Base-by-base conservation (phyloP, 2,329 filamentous ascomycete species). In the Talaromyces islandicus region DNA sequence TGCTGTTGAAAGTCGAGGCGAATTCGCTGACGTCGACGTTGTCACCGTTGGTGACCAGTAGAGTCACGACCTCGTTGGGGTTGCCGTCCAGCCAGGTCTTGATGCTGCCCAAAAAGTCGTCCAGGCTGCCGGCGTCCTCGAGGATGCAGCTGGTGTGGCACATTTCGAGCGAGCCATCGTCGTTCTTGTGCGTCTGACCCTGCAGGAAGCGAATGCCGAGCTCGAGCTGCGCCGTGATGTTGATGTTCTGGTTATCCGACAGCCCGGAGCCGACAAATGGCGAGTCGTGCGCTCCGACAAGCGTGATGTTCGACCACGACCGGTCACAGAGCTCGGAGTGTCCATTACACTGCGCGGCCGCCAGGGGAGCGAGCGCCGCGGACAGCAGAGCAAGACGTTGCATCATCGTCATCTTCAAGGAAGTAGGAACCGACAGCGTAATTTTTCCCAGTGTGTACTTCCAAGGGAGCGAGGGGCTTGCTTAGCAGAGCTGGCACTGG, bases 131-230 rank as follows among this genome's bases (percentile, higher is more conserved):
- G 10, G 77, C 84, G 67, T 88, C 82, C 48, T 86, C 77, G 43
- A 85, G 73, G 54, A 77, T 67, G 71, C 87, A 90, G 24, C 78
- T 78, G 1, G 85, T 88, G 68, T 90, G 87, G 71, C 88, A 89
- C 69, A 88, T 76, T 64, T 85, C 75, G 51, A 88, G 78, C 1
- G 69, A 71, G n/a, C 66, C 62, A 58, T 78, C 72, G 57, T 79
- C 72, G 41, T 80, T 73, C 35, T 69, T 64, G 67, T 87, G 87
- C 2, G 85, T 85, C 71, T 89, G 86, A 27, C 81, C 84, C 67
- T 87, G 83, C 12, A 90, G 73, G 64, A 86, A 86, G 24, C 87
- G 82, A 46, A 89, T 81, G 17, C 87, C 87, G 32, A 83, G 75
- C 56, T 83, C 73, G 10, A 90, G 77, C 68, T 89, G 86, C 1